Conservation (phyloP, 305 asterid species). For the Solanum aculeatissimum region DNA sequence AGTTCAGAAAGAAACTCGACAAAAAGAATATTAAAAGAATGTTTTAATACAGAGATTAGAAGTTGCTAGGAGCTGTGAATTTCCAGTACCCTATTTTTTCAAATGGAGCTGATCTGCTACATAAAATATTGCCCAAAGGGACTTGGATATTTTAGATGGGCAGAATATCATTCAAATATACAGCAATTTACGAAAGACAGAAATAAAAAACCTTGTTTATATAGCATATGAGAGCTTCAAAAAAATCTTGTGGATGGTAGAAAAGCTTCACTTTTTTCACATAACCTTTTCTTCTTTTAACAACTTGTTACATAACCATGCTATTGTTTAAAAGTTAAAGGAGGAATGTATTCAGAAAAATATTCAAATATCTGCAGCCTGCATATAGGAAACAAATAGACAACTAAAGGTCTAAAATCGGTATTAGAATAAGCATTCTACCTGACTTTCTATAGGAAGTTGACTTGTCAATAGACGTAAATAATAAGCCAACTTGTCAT, state of each 20-base stretch:
- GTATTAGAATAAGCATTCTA: constrained; percentile 2
- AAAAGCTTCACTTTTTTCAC: background rate
- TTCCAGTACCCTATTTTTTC: background rate
- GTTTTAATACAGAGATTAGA: background rate
- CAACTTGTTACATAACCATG: background rate
- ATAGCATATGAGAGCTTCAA: background rate
- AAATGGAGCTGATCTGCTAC: background rate
- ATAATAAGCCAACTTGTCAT: constrained; percentile 82
- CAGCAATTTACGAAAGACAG: background rate
- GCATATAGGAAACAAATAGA: background rate
- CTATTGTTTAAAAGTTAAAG: background rate
- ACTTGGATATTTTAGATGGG: background rate
- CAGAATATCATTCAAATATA: background rate
- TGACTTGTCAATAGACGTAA: constrained; percentile 90
- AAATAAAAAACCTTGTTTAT: background rate
- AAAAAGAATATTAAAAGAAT: background rate
- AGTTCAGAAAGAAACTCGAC: background rate
- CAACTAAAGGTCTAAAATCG: background rate
- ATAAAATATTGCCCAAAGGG: background rate
- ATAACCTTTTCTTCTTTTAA: background rate
- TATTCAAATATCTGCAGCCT: background rate
- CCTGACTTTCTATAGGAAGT: constrained; percentile 99
- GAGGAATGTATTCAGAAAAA: background rate
- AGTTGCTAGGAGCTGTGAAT: background rate
- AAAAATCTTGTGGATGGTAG: background rate